Base-by-base conservation (phyloP, 257 asterid species). In the Prunella vulgaris region DNA sequence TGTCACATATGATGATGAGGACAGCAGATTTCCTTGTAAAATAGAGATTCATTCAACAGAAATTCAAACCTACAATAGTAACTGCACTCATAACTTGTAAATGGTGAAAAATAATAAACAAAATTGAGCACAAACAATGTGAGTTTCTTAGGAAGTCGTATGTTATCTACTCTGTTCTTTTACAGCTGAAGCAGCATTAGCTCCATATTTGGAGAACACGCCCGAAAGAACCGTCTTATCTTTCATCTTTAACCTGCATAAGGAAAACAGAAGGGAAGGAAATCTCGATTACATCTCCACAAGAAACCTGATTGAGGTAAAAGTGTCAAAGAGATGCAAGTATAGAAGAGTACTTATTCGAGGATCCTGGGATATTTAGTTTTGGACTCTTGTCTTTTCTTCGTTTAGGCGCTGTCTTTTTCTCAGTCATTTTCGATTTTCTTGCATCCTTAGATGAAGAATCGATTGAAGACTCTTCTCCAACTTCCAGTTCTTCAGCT, bases 151-250 rank as follows among this genome's bases (percentile, higher is more conserved):
- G 1, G 53, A 30, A 52, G 48, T 38, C 68, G 60, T 52, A 9
- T 5, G 22, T 40, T 58, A 71, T 79, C 82, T 76, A 68, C 83
- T 83, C 20, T 10, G 70, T 68, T 78, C 81, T 74, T 69, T 69
- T 21, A 74, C 77, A 10, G 86, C 69, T 44, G 66, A 44, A 65
- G 73, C 20, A 46, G 83, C 53, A 27, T 75, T 81, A 17, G 80
- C 79, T 71, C 85, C 87, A 25, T 91, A 91, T 81, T 91, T 94
- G 60, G 92, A 81, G 70, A 89, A 85, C 21, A 84, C 97, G n/a
- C 81, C 95, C 0, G 84, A 68, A 33, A 94, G 95, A 66, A 85
- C 20, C 24, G 80, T 88, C 80, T 87, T 89, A 73, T 94, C 99
- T 81, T 72, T 70, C 61, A 73, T 74, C 81, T 83, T 83, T 38